Base-by-base conservation (phyloP, 1,284 basidiomycete genomes). In the Trichosporon sp. region DNA sequence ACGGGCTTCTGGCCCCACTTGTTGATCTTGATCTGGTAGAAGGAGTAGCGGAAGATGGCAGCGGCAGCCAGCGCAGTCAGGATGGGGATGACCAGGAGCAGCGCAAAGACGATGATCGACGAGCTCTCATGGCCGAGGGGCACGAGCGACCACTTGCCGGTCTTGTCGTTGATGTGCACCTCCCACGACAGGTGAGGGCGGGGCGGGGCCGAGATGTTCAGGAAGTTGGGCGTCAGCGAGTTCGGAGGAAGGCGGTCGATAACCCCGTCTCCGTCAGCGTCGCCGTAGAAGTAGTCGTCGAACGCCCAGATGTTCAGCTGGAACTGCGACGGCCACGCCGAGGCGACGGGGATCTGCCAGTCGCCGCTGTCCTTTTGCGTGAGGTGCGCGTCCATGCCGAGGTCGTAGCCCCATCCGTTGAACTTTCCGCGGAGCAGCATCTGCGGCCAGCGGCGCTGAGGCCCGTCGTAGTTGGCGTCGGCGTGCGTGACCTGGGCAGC, bases 21-120 rank as follows among this genome's bases (percentile, higher is more conserved):
- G 84, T 96, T 96, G 85, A 93, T 90, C 81, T 88, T 93, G 85
- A 96, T 95, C 25, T 92, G 92, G 79, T 96, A 96, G 87, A 96
- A 96, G 12, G 91, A 90, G 90, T 91, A 93, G 88, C 93, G 92
- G 88, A 96, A 96, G 83, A 93, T 83, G 66, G 90, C 80, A 38
- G 93, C 92, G 4, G 93, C 92, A 66, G 92, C 85, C 15, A 88
- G 86, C 71, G 89, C 93, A 23, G 93, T 95, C 81, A 95, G 87
- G 73, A 94, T 83, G 7, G 93, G 93, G 71, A 95, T 92, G 44
- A 88, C 79, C 53, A 92, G 85, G 60, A 95, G 86, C 34, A 95
- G 87, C 1, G 89, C 92, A 78, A 91, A 96, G 86, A 92, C 91
- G 83, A 91, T 88, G 35, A 90, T 92, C 32, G 89, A 92, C 35